phyloP scores from a whole-genome alignment of 305 asterid species.

The Ajuga reptans region DNA sequence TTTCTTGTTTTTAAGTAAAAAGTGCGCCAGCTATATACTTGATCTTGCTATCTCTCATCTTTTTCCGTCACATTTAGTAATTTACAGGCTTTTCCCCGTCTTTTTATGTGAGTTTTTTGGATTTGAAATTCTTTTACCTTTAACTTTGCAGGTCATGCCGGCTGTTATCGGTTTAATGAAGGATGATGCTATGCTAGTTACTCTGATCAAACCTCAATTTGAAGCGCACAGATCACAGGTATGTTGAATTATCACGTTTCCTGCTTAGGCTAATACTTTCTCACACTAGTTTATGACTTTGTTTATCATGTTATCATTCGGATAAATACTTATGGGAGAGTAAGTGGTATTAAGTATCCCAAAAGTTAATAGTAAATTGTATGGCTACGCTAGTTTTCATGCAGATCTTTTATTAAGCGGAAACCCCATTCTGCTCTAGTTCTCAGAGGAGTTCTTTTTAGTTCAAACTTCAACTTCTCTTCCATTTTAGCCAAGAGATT shows the following conservation, averaged over 20 bases:
- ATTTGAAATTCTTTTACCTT: not conserved
- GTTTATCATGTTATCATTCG: not conserved
- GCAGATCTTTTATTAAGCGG: not conserved
- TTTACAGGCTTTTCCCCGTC: not conserved
- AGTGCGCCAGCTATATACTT: not conserved
- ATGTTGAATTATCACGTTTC: conserved; percentile 21
- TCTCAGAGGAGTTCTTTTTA: too few relatives aligned
- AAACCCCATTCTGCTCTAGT: too few relatives aligned
- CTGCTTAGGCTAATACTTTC: not conserved
- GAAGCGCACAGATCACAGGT: conserved; percentile 94
- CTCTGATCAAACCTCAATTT: conserved; percentile 89
- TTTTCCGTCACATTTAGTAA: not conserved
- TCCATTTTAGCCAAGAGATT: too few relatives aligned
- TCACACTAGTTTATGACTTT: not conserved
- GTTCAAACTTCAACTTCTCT: too few relatives aligned
- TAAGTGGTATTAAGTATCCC: not conserved
- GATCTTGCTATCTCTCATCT: not conserved
- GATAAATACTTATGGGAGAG: not conserved
- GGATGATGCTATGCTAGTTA: conserved; percentile 55
- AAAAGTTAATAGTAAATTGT: not conserved
- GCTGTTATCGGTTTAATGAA: conserved; percentile 74
- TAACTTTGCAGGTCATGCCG: conserved; percentile 73
- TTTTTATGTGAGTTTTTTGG: not conserved
- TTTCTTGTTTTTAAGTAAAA: not conserved
- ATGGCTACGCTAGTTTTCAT: not conserved